phyloP scores from a whole-genome alignment of 495 filamentous ascomycete species.

The Neurospora sp. region DNA sequence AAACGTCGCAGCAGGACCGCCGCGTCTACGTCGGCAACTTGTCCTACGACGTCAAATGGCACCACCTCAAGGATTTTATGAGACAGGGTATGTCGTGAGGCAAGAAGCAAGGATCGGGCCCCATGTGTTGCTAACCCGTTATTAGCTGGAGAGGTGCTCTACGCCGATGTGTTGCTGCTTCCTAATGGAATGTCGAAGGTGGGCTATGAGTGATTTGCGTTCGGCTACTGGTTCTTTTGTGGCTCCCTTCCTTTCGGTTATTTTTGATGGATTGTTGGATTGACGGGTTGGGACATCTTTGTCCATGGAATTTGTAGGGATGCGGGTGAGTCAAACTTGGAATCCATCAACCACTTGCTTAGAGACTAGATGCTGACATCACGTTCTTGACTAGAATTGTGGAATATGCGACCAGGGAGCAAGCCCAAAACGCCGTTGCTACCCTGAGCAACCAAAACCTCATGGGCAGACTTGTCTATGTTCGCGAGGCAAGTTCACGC shows the following conservation, averaged over 20 bases:
- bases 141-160: constrained; percentile 96
- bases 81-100: constrained; percentile 72
- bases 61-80: constrained; percentile 99
- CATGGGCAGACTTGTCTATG: constrained; percentile 96
- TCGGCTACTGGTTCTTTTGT: constrained; percentile 54
- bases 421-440: constrained; percentile 95
- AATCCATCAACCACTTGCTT: not conserved
- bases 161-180: constrained; percentile 98
- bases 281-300: constrained; percentile 92
- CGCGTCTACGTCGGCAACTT: constrained; percentile 99
- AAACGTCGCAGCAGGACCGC: constrained; percentile 94
- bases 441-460: constrained; percentile 98
- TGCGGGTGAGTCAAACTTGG: constrained; percentile 70
- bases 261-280: constrained; percentile 92
- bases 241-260: constrained; percentile 56
- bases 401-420: constrained; percentile 99
- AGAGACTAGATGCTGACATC: constrained; percentile 6
- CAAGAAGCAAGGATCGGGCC: not conserved
- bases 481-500: constrained; percentile 70
- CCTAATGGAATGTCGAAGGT: constrained; percentile 99
- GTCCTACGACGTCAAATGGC: constrained; percentile 99
- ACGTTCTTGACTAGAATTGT: constrained; percentile 65
- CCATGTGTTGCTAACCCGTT: constrained; percentile 10
- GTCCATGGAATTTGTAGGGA: constrained; percentile 92
- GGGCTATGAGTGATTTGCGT: constrained; percentile 82